A percentile compares a stretch with the other conserved stretches of the same genome.
These are phyloP conservation scores for Nakazawaea sp. DNA, from an alignment of 805 yeast species.

Conservation along the genomic window DNA sequence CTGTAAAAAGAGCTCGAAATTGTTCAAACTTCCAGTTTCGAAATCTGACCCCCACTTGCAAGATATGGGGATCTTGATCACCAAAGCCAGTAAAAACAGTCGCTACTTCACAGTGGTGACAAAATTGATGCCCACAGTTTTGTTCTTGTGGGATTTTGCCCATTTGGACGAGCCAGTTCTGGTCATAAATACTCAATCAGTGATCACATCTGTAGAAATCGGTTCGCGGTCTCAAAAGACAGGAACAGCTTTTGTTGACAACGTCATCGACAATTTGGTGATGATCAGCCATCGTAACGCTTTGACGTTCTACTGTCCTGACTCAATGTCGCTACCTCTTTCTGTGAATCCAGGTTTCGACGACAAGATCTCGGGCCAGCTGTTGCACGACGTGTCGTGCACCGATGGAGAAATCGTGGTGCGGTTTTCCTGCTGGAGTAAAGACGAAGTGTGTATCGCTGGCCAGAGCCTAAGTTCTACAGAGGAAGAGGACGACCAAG, in stretches of 20 bases:
- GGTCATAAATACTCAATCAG: constrained; percentile 1
- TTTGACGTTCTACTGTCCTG: neutral
- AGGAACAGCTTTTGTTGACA: neutral
- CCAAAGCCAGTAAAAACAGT: neutral
- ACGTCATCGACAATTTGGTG: constrained; percentile 1
- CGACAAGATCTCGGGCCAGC: neutral
- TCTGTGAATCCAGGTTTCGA: neutral
- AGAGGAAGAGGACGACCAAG: neutral
- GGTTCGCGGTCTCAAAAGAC: neutral
- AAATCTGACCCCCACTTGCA: too few relatives aligned
- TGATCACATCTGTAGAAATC: neutral
- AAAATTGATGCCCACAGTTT: constrained; percentile 9
- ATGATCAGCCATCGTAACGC: constrained; percentile 1
- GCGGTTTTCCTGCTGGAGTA: neutral
- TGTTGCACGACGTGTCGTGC: neutral
- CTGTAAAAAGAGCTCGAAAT: neutral
- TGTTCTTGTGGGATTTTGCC: constrained; percentile 6
- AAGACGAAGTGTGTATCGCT: neutral
- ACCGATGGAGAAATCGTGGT: neutral
- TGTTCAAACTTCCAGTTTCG: neutral
- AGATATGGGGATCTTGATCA: constrained; percentile 1
- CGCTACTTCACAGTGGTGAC: neutral
- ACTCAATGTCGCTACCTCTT: neutral
- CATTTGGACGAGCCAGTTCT: neutral
- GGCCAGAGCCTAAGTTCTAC: neutral